Evolutionary conservation across 2,329 filamentous ascomycete species (phyloP), one percentile per base, ranked within the genome.

Genomic region (Xylariomycetidae sp.): DNA sequence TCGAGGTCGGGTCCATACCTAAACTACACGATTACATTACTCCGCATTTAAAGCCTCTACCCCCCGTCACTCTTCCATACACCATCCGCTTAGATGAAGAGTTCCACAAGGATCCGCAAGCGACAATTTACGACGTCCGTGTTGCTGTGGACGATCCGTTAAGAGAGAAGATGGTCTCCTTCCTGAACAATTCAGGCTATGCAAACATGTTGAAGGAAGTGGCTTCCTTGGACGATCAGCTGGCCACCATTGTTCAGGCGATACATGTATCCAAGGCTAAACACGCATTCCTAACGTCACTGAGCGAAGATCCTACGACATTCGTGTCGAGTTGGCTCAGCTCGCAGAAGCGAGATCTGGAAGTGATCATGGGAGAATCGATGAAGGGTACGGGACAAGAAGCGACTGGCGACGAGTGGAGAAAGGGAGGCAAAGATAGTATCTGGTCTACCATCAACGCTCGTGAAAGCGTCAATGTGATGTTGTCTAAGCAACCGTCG

Each of bases 51-150:
- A 78, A 73, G 18, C 79, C 87, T 3, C 74, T 96, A 2, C 80
- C 86, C 5, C 88, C 92, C 0, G 75, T 96, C 53, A 81, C 84
- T 51, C 75, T 98, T 20, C 74, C 80, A 15, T 98, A 96, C 66
- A 98, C 89, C 7, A 92, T 98, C 56, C 87, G 90, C 38, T 85
- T 96, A 25, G 92, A 98, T 58, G 74, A 87, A 51, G 78, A 82
- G 7, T 90, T 89, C 53, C 82, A 90, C 54, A 80, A 78, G 46
- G 66, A 80, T 36, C 82, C 87, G 4, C 69, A 77, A 32, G 81
- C 87, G 1, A 96, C 89, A 5, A 71, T 97, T 49, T 96, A 96
- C 66, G 90, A 97, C 59, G 73, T 98, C 30, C 81, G 82, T 49
- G 85, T 98, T 28, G 74, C 80, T 2, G 74, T 95, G 12, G 86